Base-by-base conservation (phyloP, 345 rosid species). In the Eucalyptus cloeziana region DNA sequence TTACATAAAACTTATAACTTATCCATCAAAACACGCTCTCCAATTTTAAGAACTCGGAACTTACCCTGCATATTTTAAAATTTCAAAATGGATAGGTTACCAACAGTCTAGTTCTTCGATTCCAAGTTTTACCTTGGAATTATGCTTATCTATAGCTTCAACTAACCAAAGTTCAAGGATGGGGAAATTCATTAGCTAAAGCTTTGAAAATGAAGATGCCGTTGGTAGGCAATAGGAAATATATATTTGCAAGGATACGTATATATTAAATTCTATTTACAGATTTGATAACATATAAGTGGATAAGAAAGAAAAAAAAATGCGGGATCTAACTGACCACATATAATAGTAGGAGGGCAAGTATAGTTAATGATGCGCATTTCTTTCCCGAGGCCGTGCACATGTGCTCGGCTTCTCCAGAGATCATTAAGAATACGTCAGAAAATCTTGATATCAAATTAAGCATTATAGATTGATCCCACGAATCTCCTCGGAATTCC, bases 31-130 rank as follows among this genome's bases (percentile, higher is more conserved):
- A 52, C 24, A 52, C 19, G 58, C 58, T 52, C 3, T 51, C 8
- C 21, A 51, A 51, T 51, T 51, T 16, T 51, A 51, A 3, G 54
- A 51, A 51, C 21, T 51, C 4, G 3, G 3, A 51, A 51, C 21
- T 16, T 6, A 51, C 1, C 8, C 4, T 51, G 1, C 54, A 51
- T 51, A 51, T 51, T 9, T 51, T 52, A 52, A 7, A 52, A 52
- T 19, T 52, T 52, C 25, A 21, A 52, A 52, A 1, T 19, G 4
- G 0, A 52, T 1, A 0, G 1, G 58, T 52, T 19, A 0, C 10
- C 25, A 52, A 52, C 4, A 19, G 0, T 19, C 21, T 19, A 52
- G 56, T 52, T 52, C 0, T 52, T 52, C 4, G 1, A 9, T 52
- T 52, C 0, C 56, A 0, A 52, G 56, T 52, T 52, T 17, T 17